Evolutionary conservation across 768 basidiomycete species (phyloP), one percentile per base, ranked within the genome.

Genomic region (Leucosporidium creatinivorum): DNA sequence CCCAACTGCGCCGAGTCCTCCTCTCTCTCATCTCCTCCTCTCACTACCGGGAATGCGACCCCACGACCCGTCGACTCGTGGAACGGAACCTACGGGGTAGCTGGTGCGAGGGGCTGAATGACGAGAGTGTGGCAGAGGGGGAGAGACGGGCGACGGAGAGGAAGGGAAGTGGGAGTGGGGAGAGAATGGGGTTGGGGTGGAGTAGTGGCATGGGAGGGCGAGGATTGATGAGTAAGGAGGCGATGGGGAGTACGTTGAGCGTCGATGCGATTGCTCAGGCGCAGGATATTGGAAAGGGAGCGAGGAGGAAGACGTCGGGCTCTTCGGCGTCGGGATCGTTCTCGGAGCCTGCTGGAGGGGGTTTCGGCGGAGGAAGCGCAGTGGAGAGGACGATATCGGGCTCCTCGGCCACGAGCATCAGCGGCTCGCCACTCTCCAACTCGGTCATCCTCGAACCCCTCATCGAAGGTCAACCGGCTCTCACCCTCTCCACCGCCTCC

Each of bases 61-160:
- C 89, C 3, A 97, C 93, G 1, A 98, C 93, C 0, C 86, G 85
- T 70, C 85, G 96, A 12, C 84, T 99, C 12, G 96, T 97, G 23
- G 89, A 93, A 66, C 84, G 96, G 50, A 97, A 93, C 77, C 83
- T 98, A 25, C 80, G 81, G 19, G 92, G 88, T 4, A 86, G 88
- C 12, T 96, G 93, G 93, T 77, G 77, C 51, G 73, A 69, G 10
- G 70, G 67, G 2, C 58, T 75, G 28, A 28, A 28, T 17, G 58
- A 59, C 19, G 54, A 62, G 30, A 13, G 31, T 31, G 47, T 28
- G 1, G 56, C 51, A n/a, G 57, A 55, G 4, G 51, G 36, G n/a
- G 52, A 44, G 33, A n/a, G 19, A 18, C 3, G 33, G 10, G 8
- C 48, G 48, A 31, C 17, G 60, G 21, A 26, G 21, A 23, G 49